Evolutionary conservation across 495 filamentous ascomycete species (phyloP).

Genomic region (Trichoderma asperelloides): DNA sequence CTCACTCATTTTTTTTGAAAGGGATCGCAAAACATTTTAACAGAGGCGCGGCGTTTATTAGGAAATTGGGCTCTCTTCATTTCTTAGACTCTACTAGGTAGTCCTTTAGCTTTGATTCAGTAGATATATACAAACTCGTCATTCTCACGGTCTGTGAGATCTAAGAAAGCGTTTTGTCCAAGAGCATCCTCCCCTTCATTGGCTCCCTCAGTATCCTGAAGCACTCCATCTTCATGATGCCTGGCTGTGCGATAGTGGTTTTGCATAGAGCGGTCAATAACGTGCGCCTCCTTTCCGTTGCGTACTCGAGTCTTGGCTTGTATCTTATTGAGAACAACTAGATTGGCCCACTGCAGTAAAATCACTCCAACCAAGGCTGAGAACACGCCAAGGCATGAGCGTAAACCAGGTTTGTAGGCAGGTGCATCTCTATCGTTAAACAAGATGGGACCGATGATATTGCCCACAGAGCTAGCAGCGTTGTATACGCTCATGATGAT

Average conservation of each 20-base stretch:
- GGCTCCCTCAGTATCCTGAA: neutral
- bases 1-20: neutral
- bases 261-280: slow-evolving; percentile 51
- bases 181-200: neutral
- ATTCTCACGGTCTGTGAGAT: slow-evolving; percentile 55
- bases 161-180: slow-evolving; percentile 37
- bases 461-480: slow-evolving; percentile 52
- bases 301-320: slow-evolving; percentile 43
- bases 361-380: slow-evolving; percentile 40
- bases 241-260: slow-evolving; percentile 16
- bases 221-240: neutral
- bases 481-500: slow-evolving; percentile 51
- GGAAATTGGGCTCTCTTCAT: neutral
- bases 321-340: slow-evolving; percentile 44
- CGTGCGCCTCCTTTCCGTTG: slow-evolving; percentile 47
- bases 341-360: slow-evolving; percentile 40
- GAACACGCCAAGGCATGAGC: slow-evolving; percentile 49
- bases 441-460: slow-evolving; percentile 60
- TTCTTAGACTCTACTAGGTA: neutral
- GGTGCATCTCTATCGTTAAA: slow-evolving; percentile 54
- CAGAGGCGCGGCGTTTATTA: neutral
- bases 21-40: neutral
- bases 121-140: slow-evolving; percentile 63
- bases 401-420: slow-evolving; percentile 47
- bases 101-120: slow-evolving; percentile 19